phyloP scores from a whole-genome alignment of 495 filamentous ascomycete species.

The Xylaria intraflava region DNA sequence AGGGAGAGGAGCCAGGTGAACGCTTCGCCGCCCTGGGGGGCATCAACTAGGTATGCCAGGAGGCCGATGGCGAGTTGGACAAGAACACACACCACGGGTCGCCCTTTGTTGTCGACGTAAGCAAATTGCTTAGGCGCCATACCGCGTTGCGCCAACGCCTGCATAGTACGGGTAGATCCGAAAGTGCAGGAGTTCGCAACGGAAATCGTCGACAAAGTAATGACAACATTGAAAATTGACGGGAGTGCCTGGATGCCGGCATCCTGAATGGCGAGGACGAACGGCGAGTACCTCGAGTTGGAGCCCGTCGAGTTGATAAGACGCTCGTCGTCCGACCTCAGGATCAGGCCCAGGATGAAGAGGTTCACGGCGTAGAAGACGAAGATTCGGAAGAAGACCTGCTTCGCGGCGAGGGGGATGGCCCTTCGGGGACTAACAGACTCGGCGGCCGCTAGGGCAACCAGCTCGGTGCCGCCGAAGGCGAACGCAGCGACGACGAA shows the following conservation, averaged over 20 bases:
- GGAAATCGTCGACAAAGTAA: slow-evolving; percentile 52
- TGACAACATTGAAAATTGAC: slow-evolving; percentile 65
- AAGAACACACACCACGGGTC: slow-evolving; percentile 48
- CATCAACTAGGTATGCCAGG: slow-evolving; percentile 30
- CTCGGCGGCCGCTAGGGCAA: slow-evolving; percentile 73
- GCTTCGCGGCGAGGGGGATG: slow-evolving; percentile 68
- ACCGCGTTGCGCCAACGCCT: slow-evolving; percentile 49
- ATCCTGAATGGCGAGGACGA: slow-evolving; percentile 59
- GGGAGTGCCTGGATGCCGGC: slow-evolving; percentile 61
- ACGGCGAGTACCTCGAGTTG: slow-evolving; percentile 49
- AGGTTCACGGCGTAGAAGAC: slow-evolving; percentile 72
- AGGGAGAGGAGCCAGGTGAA: slow-evolving; percentile 64
- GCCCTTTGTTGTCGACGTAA: slow-evolving; percentile 53
- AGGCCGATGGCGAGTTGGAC: slow-evolving; percentile 46
- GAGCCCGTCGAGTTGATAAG: slow-evolving; percentile 38
- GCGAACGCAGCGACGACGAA: slow-evolving; percentile 63
- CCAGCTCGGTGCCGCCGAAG: slow-evolving; percentile 64
- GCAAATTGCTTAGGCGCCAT: slow-evolving; percentile 54
- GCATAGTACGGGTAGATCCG: slow-evolving; percentile 57
- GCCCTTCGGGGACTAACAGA: slow-evolving; percentile 69
- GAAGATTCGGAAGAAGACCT: slow-evolving; percentile 80
- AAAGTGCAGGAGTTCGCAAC: slow-evolving; percentile 60
- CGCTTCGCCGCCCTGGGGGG: slow-evolving; percentile 23
- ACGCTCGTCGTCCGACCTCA: slow-evolving; percentile 35
- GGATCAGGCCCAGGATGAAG: slow-evolving; percentile 54